phyloP scores from a whole-genome alignment of 306 rosid genomes.

The Quercus robur region DNA sequence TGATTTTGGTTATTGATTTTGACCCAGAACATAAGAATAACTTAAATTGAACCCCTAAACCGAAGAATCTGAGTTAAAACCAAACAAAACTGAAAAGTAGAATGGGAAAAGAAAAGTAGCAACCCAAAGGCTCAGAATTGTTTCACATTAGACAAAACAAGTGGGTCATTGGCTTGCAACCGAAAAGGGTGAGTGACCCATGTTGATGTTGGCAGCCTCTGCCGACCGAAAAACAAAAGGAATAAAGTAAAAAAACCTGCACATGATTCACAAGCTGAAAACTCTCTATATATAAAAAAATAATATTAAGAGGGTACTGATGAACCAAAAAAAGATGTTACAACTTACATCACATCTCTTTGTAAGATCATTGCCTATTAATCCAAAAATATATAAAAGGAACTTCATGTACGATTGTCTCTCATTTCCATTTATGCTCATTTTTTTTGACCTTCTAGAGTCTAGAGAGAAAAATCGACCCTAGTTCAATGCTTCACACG shows the following conservation, averaged over 20 bases:
- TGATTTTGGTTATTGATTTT: too few species aligned
- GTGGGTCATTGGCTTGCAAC: slow-evolving; percentile 55
- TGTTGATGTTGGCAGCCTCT: slow-evolving; percentile 20
- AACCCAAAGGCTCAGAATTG: background rate
- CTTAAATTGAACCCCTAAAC: background rate
- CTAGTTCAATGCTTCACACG: too few species aligned
- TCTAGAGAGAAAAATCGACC: background rate
- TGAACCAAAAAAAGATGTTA: slow-evolving; percentile 42
- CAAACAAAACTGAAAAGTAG: background rate
- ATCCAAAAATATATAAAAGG: background rate
- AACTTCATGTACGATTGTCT: background rate
- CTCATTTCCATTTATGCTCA: background rate
- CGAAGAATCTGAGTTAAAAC: background rate
- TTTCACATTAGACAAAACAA: slow-evolving; percentile 55
- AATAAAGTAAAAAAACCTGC: slow-evolving; percentile 46
- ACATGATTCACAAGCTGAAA: slow-evolving; percentile 25
- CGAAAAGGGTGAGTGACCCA: slow-evolving; percentile 30
- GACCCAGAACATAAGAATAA: background rate
- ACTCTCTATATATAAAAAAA: too few species aligned
- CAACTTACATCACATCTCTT: slow-evolving; percentile 39
- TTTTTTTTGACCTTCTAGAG: too few species aligned
- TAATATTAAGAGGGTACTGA: background rate
- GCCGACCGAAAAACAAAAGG: slow-evolving; percentile 49
- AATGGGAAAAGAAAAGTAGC: background rate
- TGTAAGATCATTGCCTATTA: slow-evolving; percentile 22